Conservation (phyloP, 495 filamentous ascomycete genomes). For the Podospora appendiculata region DNA sequence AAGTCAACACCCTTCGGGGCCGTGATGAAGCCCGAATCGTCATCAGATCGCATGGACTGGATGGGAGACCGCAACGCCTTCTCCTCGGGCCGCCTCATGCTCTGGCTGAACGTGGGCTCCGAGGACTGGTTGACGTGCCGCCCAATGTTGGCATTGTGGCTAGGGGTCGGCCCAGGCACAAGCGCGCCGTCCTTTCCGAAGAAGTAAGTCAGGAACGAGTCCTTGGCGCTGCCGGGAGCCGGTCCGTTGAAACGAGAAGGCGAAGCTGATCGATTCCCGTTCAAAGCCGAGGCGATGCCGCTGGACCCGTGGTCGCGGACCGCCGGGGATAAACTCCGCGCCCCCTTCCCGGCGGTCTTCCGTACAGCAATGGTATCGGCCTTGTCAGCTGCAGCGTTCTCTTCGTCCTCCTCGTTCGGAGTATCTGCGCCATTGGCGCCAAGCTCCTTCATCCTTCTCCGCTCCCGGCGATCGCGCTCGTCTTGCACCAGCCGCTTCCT, state of each 20-base stretch:
- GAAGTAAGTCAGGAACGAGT: slow-evolving; percentile 97
- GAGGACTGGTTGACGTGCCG: slow-evolving; percentile 64
- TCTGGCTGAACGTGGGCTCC: slow-evolving; percentile 78
- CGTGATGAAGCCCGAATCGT: slow-evolving; percentile 25
- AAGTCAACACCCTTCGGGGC: slow-evolving; percentile 27
- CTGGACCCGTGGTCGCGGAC: slow-evolving; percentile 51
- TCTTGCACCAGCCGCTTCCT: slow-evolving; percentile 70
- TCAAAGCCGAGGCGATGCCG: slow-evolving; percentile 59
- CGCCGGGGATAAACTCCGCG: slow-evolving; percentile 76
- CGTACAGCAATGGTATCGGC: slow-evolving; percentile 36
- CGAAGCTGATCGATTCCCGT: slow-evolving; percentile 56
- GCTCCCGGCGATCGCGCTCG: slow-evolving; percentile 76
- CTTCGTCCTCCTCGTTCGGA: slow-evolving; percentile 68
- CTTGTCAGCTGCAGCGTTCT: slow-evolving; percentile 50
- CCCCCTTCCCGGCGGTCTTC: slow-evolving; percentile 46
- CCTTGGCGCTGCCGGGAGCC: slow-evolving; percentile 45
- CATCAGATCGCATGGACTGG: slow-evolving; percentile 22
- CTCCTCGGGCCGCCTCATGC: slow-evolving; percentile 70
- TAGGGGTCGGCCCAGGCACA: slow-evolving; percentile 31
- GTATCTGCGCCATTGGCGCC: slow-evolving; percentile 68
- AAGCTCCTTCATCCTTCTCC: slow-evolving; percentile 71
- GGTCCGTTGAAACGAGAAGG: slow-evolving; percentile 52
- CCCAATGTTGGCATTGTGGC: slow-evolving; percentile 33
- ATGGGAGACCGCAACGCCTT: slow-evolving; percentile 35
- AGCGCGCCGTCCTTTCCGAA: slow-evolving; percentile 84